Evolutionary conservation across 2,329 filamentous ascomycete species (phyloP).

Genomic region (Aspergillus tanneri): DNA sequence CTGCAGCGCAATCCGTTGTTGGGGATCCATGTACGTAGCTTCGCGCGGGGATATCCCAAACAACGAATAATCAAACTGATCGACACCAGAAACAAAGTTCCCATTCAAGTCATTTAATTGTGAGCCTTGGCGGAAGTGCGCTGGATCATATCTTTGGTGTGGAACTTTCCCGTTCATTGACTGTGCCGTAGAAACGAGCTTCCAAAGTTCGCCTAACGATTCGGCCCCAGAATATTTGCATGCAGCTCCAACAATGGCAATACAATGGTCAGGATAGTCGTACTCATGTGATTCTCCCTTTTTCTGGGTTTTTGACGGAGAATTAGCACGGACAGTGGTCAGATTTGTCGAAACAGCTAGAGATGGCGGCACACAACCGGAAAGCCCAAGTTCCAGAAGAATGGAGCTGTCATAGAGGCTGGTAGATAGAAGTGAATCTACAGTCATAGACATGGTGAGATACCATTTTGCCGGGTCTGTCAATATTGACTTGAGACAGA

Average conservation of each 20-base stretch:
- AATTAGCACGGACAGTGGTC: not conserved
- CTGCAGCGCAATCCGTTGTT: conserved; percentile 28
- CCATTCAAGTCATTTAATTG: not conserved
- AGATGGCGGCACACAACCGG: no score
- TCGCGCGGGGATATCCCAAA: conserved; percentile 27
- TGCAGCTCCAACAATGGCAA: conserved; percentile 38
- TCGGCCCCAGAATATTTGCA: conserved; percentile 31
- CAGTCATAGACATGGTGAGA: no score
- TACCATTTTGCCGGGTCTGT: no score
- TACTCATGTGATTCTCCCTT: no score
- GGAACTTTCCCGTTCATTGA: conserved; percentile 7
- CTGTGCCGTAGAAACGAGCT: conserved; percentile 26
- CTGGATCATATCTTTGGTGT: conserved; percentile 1
- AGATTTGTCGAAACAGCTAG: no score
- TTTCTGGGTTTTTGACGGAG: not conserved
- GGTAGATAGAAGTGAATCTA: no score
- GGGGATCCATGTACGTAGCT: conserved; percentile 27
- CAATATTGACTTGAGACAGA: no score
- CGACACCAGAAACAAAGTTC: not conserved
- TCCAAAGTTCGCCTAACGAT: conserved; percentile 33
- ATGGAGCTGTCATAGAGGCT: no score
- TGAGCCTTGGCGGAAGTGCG: no score
- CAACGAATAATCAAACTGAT: conserved; percentile 28
- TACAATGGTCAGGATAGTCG: conserved; percentile 2
- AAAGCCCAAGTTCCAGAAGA: no score